Conservation (phyloP, 2,329 filamentous ascomycete genomes). For the Stachybotrys echinatus region DNA sequence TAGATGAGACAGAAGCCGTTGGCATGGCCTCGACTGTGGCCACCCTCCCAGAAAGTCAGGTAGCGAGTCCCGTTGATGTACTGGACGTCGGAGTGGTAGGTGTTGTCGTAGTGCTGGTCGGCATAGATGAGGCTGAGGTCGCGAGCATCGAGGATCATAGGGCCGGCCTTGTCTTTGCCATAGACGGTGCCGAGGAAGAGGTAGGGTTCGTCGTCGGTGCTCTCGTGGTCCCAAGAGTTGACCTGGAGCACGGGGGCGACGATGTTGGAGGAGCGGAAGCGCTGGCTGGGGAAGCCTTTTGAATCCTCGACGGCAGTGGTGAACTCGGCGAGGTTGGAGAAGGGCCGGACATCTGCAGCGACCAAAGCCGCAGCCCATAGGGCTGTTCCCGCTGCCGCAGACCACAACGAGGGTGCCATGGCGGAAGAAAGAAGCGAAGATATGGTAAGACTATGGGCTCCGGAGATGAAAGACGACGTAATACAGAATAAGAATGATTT, state of each 20-base stretch:
- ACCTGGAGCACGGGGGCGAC: slow-evolving; percentile 28
- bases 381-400: background rate
- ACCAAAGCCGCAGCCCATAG: slow-evolving; percentile 6
- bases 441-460: background rate
- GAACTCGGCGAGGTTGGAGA: slow-evolving; percentile 20
- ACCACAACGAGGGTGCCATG: background rate
- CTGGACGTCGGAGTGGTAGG: slow-evolving; percentile 20
- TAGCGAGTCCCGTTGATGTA: slow-evolving; percentile 22
- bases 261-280: slow-evolving; percentile 24
- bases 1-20: slow-evolving; percentile 23
- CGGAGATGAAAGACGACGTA: background rate
- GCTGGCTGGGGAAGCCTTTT: slow-evolving; percentile 23
- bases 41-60: slow-evolving; percentile 29
- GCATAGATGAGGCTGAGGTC: slow-evolving; percentile 33
- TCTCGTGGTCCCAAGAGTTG: slow-evolving; percentile 19
- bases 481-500: background rate
- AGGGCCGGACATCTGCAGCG: slow-evolving; percentile 18
- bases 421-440: background rate
- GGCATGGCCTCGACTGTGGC: slow-evolving; percentile 17
- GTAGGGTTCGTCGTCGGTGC: slow-evolving; percentile 20
- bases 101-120: slow-evolving; percentile 22
- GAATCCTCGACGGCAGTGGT: slow-evolving; percentile 16
- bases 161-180: slow-evolving; percentile 16
- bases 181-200: slow-evolving; percentile 25
- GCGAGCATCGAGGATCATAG: slow-evolving; percentile 26